These are phyloP conservation scores for Russula griseocarnosa DNA, from an alignment of 768 basidiomycete genomes.

Conservation along the genomic window DNA sequence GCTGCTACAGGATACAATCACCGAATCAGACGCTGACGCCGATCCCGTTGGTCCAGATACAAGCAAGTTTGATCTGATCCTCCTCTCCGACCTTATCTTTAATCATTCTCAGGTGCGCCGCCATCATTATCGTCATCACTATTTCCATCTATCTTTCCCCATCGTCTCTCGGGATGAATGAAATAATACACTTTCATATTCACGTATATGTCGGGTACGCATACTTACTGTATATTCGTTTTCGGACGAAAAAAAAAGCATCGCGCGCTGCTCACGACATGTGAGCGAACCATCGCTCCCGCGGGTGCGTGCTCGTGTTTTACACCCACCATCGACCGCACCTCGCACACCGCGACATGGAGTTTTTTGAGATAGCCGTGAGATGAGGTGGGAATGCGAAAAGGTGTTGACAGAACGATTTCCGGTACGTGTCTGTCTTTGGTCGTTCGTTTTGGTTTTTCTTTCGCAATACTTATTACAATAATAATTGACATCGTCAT, in stretches of 20 bases:
- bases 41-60: constrained; percentile 27
- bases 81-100: constrained; percentile 91
- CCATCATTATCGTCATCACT: background rate
- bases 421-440: constrained; percentile 44
- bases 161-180: background rate
- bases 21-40: background rate
- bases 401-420: constrained; percentile 61
- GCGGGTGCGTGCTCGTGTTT: constrained; percentile 63
- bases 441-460: too few species aligned
- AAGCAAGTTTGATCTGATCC: constrained; percentile 65
- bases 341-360: constrained; percentile 75
- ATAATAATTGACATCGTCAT: background rate
- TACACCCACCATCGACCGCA: constrained; percentile 87
- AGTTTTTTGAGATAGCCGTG: constrained; percentile 68
- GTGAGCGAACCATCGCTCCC: constrained; percentile 43
- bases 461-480: too few species aligned
- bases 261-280: constrained; percentile 72
- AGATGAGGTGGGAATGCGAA: constrained; percentile 68
- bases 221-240: background rate
- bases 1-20: constrained; percentile 25
- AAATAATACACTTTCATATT: background rate
- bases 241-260: constrained; percentile 48
- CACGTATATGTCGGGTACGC: background rate
- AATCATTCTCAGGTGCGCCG: constrained; percentile 81
- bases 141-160: background rate